A percentile compares a stretch with the other conserved stretches of the same genome.
These are phyloP conservation scores for Periconia macrospinosa DNA, from an alignment of 2,329 filamentous ascomycete genomes.

Conservation along the genomic window DNA sequence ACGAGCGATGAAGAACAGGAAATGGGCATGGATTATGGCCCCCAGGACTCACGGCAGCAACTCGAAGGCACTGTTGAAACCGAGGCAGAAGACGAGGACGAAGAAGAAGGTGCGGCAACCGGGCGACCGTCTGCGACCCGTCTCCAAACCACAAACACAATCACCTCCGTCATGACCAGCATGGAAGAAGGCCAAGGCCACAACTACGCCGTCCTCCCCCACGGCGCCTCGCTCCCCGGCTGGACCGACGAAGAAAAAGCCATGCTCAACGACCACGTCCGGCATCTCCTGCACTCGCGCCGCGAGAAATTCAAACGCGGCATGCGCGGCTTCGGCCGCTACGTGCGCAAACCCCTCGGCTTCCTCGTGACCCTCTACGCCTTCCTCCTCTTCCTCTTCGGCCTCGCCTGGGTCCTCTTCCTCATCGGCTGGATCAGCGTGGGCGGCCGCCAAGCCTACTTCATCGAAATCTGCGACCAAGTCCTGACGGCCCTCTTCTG, in stretches of 20 bases:
- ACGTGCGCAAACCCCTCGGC: constrained; percentile 71
- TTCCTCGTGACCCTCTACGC: constrained; percentile 85
- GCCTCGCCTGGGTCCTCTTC: constrained; percentile 84
- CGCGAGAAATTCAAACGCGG: constrained; percentile 75
- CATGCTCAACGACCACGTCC: constrained; percentile 80
- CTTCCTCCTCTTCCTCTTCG: constrained; percentile 83
- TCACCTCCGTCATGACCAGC: constrained; percentile 35
- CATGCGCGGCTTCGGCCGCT: constrained; percentile 80
- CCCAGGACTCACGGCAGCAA: constrained; percentile 8
- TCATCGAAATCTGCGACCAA: constrained; percentile 59
- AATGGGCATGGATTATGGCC: constrained; percentile 5
- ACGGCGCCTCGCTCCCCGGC: constrained; percentile 71
- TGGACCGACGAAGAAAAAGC: constrained; percentile 75
- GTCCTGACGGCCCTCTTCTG: constrained; percentile 65
- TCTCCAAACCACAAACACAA: constrained; percentile 27
- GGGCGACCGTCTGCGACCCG: constrained; percentile 10
- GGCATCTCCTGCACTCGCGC: constrained; percentile 82
- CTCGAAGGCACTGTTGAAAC: not conserved
- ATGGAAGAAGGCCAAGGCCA: constrained; percentile 61
- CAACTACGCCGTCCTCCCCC: constrained; percentile 78
- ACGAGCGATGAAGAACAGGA: constrained; percentile 32
- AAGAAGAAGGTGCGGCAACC: constrained; percentile 15
- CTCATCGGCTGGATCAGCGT: constrained; percentile 88
- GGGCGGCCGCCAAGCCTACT: constrained; percentile 66
- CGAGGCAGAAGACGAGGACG: constrained; percentile 10